These are phyloP conservation scores for Cladophialophora immunda DNA, from an alignment of 2,329 filamentous ascomycete genomes.

Conservation along the genomic window DNA sequence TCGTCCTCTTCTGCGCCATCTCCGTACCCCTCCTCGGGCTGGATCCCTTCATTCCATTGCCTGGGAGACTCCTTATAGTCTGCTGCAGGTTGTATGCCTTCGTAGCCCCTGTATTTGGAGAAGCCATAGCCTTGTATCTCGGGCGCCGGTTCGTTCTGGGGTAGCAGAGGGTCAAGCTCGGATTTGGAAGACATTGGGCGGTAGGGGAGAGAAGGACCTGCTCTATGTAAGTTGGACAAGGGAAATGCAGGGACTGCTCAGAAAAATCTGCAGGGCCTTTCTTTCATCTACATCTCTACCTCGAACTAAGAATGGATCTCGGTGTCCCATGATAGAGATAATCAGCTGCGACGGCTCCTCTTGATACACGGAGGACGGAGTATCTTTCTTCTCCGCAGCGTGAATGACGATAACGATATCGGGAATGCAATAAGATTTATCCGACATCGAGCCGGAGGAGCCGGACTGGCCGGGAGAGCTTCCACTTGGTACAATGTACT, in stretches of 20 bases:
- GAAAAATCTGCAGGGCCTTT: not conserved
- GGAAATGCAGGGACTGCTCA: not conserved
- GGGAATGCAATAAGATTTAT: not conserved
- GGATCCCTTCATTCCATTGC: conserved; percentile 16
- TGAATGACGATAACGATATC: not conserved
- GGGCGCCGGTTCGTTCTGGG: conserved; percentile 39
- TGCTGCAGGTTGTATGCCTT: conserved; percentile 18
- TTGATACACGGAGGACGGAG: not conserved
- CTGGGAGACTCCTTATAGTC: conserved; percentile 9
- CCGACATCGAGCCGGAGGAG: not conserved
- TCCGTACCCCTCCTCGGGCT: not conserved
- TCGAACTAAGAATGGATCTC: not conserved
- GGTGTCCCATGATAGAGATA: not conserved
- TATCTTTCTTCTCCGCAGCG: not conserved
- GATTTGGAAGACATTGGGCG: conserved; percentile 25
- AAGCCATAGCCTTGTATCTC: conserved; percentile 40
- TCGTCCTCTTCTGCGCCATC: conserved; percentile 31
- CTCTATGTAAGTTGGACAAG: not conserved
- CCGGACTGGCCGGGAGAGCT: not conserved
- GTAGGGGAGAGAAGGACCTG: not conserved
- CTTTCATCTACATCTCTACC: not conserved
- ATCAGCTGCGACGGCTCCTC: not conserved
- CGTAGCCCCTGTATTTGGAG: conserved; percentile 21
- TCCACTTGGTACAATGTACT: not conserved
- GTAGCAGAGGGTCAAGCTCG: conserved; percentile 42